Evolutionary conservation across 129 eudicot species (phyloP).

Genomic region (Scalesia atractyloides): DNA sequence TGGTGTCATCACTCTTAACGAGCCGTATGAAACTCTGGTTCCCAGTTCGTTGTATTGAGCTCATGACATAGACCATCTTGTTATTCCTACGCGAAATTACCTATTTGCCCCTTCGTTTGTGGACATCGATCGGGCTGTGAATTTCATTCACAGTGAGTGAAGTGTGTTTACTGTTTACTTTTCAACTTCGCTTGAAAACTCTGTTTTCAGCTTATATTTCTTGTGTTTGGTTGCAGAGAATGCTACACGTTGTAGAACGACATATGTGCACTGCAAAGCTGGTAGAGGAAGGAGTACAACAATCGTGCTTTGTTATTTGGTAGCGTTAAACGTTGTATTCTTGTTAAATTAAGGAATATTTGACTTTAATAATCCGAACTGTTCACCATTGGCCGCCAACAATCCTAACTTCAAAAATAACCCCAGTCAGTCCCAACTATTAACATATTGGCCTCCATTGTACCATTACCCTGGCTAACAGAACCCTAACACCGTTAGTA

Average conservation of each 20-base stretch:
- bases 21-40: conserved; percentile 89
- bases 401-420: too few relatives aligned
- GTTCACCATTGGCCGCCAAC: too few relatives aligned
- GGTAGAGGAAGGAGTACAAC: conserved; percentile 99
- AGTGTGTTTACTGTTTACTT: background rate
- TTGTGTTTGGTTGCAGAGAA: conserved; percentile 50
- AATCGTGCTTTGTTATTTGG: conserved; percentile 92
- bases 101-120: conserved; percentile 90
- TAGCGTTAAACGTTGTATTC: conserved; percentile 13
- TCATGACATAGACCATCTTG: conserved; percentile 86
- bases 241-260: conserved; percentile 63
- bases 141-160: conserved; percentile 73
- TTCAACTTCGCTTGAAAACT: background rate
- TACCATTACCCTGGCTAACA: too few relatives aligned
- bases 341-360: background rate
- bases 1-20: conserved; percentile 91
- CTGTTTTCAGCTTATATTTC: background rate
- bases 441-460: too few relatives aligned
- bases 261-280: conserved; percentile 98
- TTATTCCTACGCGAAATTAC: conserved; percentile 92
- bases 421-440: too few relatives aligned
- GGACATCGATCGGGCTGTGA: conserved; percentile 81
- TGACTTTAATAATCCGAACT: too few relatives aligned
- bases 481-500: too few relatives aligned
- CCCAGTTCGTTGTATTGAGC: conserved; percentile 78